These are phyloP conservation scores for Phytophthora multivora DNA, from an alignment of 352 stramenopile genomes.

Conservation along the genomic window DNA sequence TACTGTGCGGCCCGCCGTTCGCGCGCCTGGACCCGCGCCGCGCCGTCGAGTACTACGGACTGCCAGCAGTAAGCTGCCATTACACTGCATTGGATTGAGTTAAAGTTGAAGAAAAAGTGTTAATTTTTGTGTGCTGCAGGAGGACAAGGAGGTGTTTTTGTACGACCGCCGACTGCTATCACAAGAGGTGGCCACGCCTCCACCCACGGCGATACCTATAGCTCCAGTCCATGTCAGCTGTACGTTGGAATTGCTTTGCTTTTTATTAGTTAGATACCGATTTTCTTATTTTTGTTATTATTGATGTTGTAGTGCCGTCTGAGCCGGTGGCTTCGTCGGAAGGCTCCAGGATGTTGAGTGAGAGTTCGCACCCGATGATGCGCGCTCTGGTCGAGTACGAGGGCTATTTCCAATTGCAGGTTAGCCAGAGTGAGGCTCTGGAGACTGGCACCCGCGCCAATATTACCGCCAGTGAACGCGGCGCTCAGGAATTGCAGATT, in stretches of 20 bases:
- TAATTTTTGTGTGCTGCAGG: conserved; percentile 18
- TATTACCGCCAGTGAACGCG: conserved; percentile 58
- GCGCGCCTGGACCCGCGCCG: conserved; percentile 74
- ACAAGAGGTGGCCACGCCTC: conserved; percentile 50
- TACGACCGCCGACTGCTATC: conserved; percentile 85
- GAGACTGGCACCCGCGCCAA: conserved; percentile 61
- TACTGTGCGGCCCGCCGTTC: conserved; percentile 80
- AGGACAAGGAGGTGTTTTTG: conserved; percentile 77
- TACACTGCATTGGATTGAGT: background rate
- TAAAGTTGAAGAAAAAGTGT: conserved; percentile 1
- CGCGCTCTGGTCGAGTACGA: conserved; percentile 82
- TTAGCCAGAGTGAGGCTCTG: conserved; percentile 68
- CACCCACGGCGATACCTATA: conserved; percentile 34
- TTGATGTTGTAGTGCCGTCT: conserved; percentile 53
- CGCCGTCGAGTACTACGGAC: conserved; percentile 66
- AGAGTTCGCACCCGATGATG: conserved; percentile 81
- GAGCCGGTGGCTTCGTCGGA: conserved; percentile 63
- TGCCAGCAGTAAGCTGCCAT: conserved; percentile 47
- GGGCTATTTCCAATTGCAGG: conserved; percentile 77
- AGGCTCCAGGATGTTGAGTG: conserved; percentile 70
- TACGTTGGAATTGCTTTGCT: conserved; percentile 14
- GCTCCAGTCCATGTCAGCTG: conserved; percentile 53
- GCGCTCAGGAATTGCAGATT: conserved; percentile 58
- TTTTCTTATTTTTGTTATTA: conserved; percentile 1
- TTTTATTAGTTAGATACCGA: conserved; percentile 7